Base-by-base conservation (phyloP, 2,329 filamentous ascomycete genomes). In the Aspergillus sp. region DNA sequence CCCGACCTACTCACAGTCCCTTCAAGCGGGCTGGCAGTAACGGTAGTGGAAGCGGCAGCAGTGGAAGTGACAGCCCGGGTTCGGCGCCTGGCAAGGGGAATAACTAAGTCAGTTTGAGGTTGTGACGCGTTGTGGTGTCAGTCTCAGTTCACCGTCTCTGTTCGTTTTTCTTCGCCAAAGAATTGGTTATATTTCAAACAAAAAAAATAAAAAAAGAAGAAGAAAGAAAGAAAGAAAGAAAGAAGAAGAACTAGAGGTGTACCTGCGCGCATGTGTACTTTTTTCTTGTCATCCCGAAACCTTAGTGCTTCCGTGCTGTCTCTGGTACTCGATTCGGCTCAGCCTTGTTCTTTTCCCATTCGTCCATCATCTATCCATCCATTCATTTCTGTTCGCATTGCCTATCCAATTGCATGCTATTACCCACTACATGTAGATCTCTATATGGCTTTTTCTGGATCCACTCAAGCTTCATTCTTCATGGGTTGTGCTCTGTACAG, bases 41-140 rank as follows among this genome's bases (percentile, higher is more conserved):
- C 50, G 72, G 69, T 43, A 77, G 75, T 52, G 73, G 73, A 52
- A 69, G 71, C 60, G 50, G 73, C 58, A 60, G 70, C 57, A 59
- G 64, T 44, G 66, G 66, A 42, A 67, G 60, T 48, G 65, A 61
- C 45, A 71, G 68, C 55, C 69, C 69, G 27, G 61, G 59, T 48
- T 70, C 67, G 50, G 57, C 57, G 10, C 60, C 59, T 44, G 66
- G 63, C 45, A 67, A 64, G 53, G 54, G 55, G 30, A 32, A 32
- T 41, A 50, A 52, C 47, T 63, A 55, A 36, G 5, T n/a, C n/a
- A n/a, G n/a, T 36, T 36, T 19, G 27, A 8, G 19, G 7, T 19
- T 39, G 9, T 9, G n/a, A 3, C 19, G 26, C 27, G n/a, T 39
- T 39, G 36, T 6, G 8, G 8, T 32, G 30, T 32, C 19, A 36